phyloP scores from a whole-genome alignment of 768 basidiomycete species.

The Mrakia blollopis region DNA sequence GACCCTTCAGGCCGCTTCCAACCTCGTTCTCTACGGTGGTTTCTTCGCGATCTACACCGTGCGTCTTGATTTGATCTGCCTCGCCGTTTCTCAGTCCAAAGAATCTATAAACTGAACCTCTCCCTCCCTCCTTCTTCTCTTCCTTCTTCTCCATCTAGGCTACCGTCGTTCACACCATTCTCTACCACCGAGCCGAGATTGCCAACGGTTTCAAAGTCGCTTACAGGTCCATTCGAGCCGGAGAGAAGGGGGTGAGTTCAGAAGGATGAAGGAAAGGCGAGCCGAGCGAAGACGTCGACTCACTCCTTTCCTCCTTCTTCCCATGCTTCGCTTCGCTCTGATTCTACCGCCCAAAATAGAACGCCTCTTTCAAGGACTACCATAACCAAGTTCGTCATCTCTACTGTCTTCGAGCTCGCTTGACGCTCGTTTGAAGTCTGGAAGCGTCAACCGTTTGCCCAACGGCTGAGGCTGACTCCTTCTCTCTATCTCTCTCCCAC shows the following conservation, averaged over 20 bases:
- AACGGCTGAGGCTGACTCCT: too few species aligned
- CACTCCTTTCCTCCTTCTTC: too few species aligned
- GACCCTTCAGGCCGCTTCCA: constrained; percentile 37
- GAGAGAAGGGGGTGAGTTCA: constrained; percentile 20
- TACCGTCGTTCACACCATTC: constrained; percentile 48
- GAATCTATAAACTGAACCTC: too few species aligned
- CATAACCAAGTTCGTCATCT: constrained; percentile 6
- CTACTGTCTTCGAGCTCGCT: too few species aligned
- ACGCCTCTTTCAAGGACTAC: constrained; percentile 11
- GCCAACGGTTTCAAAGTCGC: constrained; percentile 46
- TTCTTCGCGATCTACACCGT: constrained; percentile 50
- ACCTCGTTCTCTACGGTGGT: constrained; percentile 27
- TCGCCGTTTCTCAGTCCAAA: too few species aligned
- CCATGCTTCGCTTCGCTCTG: background rate
- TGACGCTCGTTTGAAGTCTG: too few species aligned
- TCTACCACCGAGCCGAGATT: constrained; percentile 60
- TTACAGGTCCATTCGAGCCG: constrained; percentile 31
- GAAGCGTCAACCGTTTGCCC: too few species aligned
- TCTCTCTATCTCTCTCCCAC: constrained; percentile 20
- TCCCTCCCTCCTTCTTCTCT: background rate
- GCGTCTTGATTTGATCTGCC: too few species aligned
- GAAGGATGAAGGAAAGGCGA: too few species aligned
- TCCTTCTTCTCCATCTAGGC: constrained; percentile 45
- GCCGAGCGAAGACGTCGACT: too few species aligned
- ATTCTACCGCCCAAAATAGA: too few species aligned